Evolutionary conservation across 306 rosid genomes (phyloP).

Genomic region (Gastrolobium bilobum): DNA sequence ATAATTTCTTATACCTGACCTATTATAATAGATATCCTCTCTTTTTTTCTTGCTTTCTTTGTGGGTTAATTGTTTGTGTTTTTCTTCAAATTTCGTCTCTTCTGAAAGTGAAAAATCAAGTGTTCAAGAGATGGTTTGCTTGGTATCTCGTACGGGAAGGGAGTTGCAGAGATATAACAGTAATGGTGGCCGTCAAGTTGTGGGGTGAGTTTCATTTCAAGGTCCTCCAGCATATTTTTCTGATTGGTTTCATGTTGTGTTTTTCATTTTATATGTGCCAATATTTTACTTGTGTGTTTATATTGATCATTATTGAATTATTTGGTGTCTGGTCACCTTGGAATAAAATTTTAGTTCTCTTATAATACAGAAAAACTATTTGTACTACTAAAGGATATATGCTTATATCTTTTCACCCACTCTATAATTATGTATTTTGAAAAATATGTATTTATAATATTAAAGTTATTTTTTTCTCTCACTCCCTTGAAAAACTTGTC

Average conservation of each 20-base stretch:
- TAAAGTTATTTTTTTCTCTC: no score
- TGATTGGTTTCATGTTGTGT: no score
- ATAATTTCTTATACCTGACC: neutral
- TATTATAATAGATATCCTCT: neutral
- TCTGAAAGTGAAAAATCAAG: neutral
- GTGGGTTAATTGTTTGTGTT: neutral
- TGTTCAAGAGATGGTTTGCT: conserved; percentile 61
- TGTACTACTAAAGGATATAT: no score
- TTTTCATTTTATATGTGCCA: neutral
- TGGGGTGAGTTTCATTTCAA: conserved; percentile 63
- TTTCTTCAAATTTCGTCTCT: neutral
- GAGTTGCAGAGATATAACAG: conserved; percentile 80
- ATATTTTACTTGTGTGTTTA: neutral
- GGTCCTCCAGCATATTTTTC: neutral
- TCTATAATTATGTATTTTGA: no score
- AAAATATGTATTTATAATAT: no score
- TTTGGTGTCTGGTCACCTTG: neutral
- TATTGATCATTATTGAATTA: neutral
- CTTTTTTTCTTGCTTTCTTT: neutral
- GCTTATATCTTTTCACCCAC: no score
- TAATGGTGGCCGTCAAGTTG: conserved; percentile 90
- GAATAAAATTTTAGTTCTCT: no score
- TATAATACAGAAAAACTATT: no score
- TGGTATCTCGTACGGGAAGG: conserved; percentile 88
- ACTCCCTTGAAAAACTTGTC: no score